Conservation (phyloP, 768 basidiomycete genomes). For the Hysterangium stoloniferum region DNA sequence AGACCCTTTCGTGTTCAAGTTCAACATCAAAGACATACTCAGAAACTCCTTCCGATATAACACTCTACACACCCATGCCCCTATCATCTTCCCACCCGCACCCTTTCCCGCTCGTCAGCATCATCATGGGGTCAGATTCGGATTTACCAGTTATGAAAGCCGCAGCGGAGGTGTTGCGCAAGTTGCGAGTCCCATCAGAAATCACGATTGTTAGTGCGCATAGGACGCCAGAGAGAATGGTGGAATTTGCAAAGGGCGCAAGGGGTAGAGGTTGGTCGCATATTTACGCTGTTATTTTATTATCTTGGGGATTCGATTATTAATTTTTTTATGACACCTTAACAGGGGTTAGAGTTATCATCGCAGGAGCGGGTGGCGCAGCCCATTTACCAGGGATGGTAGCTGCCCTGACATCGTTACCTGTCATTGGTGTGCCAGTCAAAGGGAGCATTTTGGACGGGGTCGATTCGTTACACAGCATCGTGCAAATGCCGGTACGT, state of each 20-base stretch:
- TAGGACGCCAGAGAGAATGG: conserved; percentile 82
- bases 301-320: background rate
- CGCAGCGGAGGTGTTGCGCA: conserved; percentile 74
- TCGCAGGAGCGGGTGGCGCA: conserved; percentile 97
- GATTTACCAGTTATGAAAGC: conserved; percentile 93
- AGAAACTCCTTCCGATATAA: conserved; percentile 35
- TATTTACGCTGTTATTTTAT: background rate
- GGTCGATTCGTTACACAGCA: conserved; percentile 93
- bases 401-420: conserved; percentile 85
- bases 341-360: conserved; percentile 47
- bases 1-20: conserved; percentile 53
- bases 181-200: conserved; percentile 84
- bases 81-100: conserved; percentile 46
- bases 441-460: conserved; percentile 92
- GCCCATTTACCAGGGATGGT: conserved; percentile 99
- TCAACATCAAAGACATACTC: conserved; percentile 12
- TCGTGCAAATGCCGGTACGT: conserved; percentile 98
- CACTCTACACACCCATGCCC: conserved; percentile 42
- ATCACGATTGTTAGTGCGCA: conserved; percentile 96
- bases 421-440: conserved; percentile 95
- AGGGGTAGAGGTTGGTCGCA: conserved; percentile 45
- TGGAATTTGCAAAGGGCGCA: conserved; percentile 74
- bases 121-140: conserved; percentile 99
- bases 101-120: conserved; percentile 69
- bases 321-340: background rate